A percentile compares a stretch with the other conserved stretches of the same genome.
phyloP scores from a whole-genome alignment of 306 rosid genomes.

The peach (Prunus persica) region Prunus_persica_NCBIv2 NC_034010.1:2894501-2895000 shows the following conservation, averaged over 20 bases:
- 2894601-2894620: constrained; percentile 10
- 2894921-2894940: constrained; percentile 21
- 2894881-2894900: constrained; percentile 2
- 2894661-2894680: too few species aligned
- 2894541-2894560: constrained; percentile 12
- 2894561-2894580: constrained; percentile 5
- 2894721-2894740: constrained; percentile 27
- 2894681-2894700: too few species aligned
- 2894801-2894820: constrained; percentile 22
- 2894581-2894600: constrained; percentile 24
- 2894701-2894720: constrained; percentile 21
- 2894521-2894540: constrained; percentile 22
- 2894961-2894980: constrained; percentile 7
- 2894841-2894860: constrained; percentile 30
- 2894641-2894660: constrained; percentile 13
- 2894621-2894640: neutral
- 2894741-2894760: constrained; percentile 34
- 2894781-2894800: constrained; percentile 17
- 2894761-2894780: constrained; percentile 46
- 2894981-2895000: constrained; percentile 23
- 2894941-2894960: constrained; percentile 8
- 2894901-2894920: constrained; percentile 17
- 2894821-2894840: constrained; percentile 24
- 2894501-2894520: constrained; percentile 13
- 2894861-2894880: constrained; percentile 4